A percentile compares a stretch with the other conserved stretches of the same genome.
phyloP scores from a whole-genome alignment of 768 basidiomycete genomes.

The Tulasnella calospora region DNA sequence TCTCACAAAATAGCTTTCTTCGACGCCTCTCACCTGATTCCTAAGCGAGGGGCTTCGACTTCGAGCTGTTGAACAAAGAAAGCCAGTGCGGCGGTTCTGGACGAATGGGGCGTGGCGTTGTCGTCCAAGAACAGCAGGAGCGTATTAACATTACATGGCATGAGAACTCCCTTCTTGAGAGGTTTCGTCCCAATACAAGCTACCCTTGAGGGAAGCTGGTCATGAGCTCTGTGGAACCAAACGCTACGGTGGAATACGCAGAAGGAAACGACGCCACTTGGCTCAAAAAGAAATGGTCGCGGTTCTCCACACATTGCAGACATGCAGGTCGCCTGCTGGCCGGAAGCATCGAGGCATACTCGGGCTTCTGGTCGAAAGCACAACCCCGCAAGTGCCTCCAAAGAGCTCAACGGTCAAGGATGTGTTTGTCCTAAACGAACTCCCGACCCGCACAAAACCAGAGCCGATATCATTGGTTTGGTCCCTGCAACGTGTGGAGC shows the following conservation, averaged over 20 bases:
- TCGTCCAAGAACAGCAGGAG: background rate
- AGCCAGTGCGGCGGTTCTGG: background rate
- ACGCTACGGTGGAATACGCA: background rate
- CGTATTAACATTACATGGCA: background rate
- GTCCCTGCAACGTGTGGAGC: background rate
- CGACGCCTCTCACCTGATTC: background rate
- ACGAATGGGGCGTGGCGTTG: conserved; percentile 4
- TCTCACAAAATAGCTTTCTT: background rate
- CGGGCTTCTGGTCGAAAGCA: background rate
- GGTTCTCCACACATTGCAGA: background rate
- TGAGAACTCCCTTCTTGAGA: background rate
- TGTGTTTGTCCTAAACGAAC: background rate
- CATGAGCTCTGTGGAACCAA: background rate
- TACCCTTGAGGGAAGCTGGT: background rate
- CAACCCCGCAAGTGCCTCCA: background rate
- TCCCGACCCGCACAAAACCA: background rate
- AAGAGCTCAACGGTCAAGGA: background rate
- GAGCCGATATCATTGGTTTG: background rate
- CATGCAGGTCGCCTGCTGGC: background rate
- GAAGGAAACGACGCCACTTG: background rate
- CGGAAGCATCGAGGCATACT: background rate
- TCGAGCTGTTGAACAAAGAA: conserved; percentile 2
- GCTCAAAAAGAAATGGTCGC: background rate
- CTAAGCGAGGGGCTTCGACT: conserved; percentile 7
- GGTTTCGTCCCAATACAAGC: background rate